These are phyloP conservation scores for Tetrahymena elliotti DNA, from an alignment of 73 alveolate species.

Conservation along the genomic window DNA sequence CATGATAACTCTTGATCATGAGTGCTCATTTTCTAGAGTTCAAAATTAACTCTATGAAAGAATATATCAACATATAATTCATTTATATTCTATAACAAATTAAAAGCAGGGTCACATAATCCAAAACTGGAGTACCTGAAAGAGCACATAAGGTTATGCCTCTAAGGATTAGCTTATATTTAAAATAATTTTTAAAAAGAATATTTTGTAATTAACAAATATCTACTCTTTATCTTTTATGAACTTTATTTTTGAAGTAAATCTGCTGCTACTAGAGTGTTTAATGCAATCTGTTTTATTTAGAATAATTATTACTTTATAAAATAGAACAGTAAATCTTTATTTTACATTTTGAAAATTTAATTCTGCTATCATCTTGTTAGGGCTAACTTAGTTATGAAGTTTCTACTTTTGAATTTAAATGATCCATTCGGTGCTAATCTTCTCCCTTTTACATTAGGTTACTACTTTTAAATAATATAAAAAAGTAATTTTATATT, in stretches of 20 bases:
- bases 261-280: neutral
- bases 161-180: neutral
- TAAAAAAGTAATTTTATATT: too few species aligned
- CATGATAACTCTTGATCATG: neutral
- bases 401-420: neutral
- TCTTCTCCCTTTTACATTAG: neutral
- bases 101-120: neutral
- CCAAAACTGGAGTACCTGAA: neutral
- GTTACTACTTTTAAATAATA: neutral
- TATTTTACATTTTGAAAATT: neutral
- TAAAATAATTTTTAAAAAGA: neutral
- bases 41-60: neutral
- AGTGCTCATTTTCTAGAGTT: neutral
- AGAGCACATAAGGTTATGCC: neutral
- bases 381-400: neutral
- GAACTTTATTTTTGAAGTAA: neutral
- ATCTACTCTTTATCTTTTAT: neutral
- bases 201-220: neutral
- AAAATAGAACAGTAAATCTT: neutral
- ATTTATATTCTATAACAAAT: neutral
- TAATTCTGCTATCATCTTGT: neutral
- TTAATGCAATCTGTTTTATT: neutral
- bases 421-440: neutral
- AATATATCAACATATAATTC: neutral
- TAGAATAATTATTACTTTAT: neutral